These are phyloP conservation scores for Tetragonia tetragonoides DNA, from an alignment of 148 eudicot genomes.

Conservation along the genomic window DNA sequence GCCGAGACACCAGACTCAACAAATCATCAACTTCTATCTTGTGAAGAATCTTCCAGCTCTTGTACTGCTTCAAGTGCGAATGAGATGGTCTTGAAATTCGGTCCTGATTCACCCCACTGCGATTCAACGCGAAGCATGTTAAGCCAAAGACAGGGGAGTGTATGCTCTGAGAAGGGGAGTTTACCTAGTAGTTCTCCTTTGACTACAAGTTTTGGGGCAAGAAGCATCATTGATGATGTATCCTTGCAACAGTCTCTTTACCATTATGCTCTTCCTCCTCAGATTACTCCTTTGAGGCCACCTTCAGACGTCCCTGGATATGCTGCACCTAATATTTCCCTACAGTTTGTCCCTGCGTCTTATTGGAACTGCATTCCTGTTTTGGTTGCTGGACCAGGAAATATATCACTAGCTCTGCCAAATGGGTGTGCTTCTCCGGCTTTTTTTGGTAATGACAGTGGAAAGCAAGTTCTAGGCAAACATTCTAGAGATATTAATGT, in stretches of 20 bases:
- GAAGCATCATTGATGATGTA: slow-evolving; percentile 17
- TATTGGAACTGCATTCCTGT: slow-evolving; percentile 37
- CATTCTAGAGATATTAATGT: slow-evolving; percentile 29
- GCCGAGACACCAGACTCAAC: slow-evolving; percentile 16
- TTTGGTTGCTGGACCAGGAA: slow-evolving; percentile 35
- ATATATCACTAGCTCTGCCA: slow-evolving; percentile 15
- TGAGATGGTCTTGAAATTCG: slow-evolving; percentile 30
- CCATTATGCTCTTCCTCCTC: slow-evolving; percentile 23
- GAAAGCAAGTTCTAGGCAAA: slow-evolving; percentile 36
- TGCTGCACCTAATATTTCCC: slow-evolving; percentile 25
- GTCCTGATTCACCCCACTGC: slow-evolving; percentile 24
- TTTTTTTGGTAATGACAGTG: slow-evolving; percentile 7
- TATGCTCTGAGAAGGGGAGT: slow-evolving; percentile 15
- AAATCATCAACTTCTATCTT: slow-evolving; percentile 22
- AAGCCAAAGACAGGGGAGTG: slow-evolving; percentile 12
- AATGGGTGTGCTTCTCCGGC: slow-evolving; percentile 20
- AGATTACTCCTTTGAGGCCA: slow-evolving; percentile 13
- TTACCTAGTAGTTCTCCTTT: slow-evolving; percentile 24
- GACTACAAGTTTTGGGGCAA: slow-evolving; percentile 4
- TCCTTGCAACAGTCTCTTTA: slow-evolving; percentile 14
- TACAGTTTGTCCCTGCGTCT: slow-evolving; percentile 39
- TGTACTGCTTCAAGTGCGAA: slow-evolving; percentile 21
- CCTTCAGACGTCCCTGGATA: slow-evolving; percentile 7
- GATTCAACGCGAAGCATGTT: slow-evolving; percentile 18
- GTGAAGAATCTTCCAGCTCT: slow-evolving; percentile 26